Evolutionary conservation across 441 rosid species (phyloP), one percentile per base, ranked within the genome.

Genomic region (Gossypium schwendimanii): DNA sequence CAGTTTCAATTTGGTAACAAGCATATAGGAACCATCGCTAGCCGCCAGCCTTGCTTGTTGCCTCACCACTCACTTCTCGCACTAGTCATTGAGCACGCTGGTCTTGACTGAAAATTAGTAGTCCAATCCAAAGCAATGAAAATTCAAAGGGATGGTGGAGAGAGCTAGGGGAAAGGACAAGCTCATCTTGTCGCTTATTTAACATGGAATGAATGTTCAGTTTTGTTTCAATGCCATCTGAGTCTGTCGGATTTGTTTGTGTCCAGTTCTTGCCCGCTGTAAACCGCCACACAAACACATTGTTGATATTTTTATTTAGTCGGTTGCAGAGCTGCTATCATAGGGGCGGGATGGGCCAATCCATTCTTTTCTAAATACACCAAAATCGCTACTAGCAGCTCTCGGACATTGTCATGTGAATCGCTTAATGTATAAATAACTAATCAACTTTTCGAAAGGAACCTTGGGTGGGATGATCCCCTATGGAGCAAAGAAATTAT

Each of bases 151-250:
- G 33, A 31, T 31, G 33, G 33, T 31, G 33, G 33, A 31, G 33
- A 31, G 33, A 31, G 33, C 33, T 31, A 49, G 6, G 18, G 7
- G 31, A 45, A 21, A 58, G 24, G 68, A 74, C 73, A 61, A 52
- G 18, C 17, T 39, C 9, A 4, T 15, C 14, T 31, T 31, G 33
- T 31, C 33, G 33, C 33, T 31, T 31, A 4, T 4, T 31, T 31
- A 5, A 31, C 33, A 4, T 4, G 33, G 33, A 31, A 31, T 4
- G 6, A 31, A 31, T 31, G 33, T 66, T 61, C 23, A 61, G 21
- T 61, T 61, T 61, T 31, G 5, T 57, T 49, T 63, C 24, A 50
- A 21, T 63, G 69, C 77, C 81, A 70, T 65, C 63, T 70, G 76
- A 72, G n/a, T 3, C 4, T 75, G 78, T 75, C 76, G 68, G 73